Evolutionary conservation across 129 eudicot genomes (phyloP), one percentile per base, ranked within the genome.

Genomic region (Kitagawia praeruptora): DNA sequence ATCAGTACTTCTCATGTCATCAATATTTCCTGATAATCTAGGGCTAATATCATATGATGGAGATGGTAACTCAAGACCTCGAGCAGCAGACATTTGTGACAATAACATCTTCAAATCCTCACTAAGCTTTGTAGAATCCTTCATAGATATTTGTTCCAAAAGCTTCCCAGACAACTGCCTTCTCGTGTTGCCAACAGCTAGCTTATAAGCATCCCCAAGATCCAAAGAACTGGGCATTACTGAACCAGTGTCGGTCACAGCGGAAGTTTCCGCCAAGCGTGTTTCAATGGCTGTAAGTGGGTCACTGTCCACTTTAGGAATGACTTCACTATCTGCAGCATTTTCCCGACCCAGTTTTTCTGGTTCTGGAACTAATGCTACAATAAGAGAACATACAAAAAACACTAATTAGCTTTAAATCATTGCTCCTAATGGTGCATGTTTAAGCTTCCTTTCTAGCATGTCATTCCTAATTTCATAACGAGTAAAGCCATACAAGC

Each of bases 171-270:
- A 94, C 44, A 92, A 84, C 79, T 90, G 98, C 77, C 97, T 89
- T 63, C 93, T 90, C 77, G 81, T 90, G 41, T 70, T 86, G 80
- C 95, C 86, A 37, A 90, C 76, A 31, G 99, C 99, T 41, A 96
- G 86, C 85, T 87, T 96, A 88, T 96, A 96, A 73, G 99, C 99
- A 82, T 92, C 99, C 54, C 93, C 92, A 40, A 96, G 99, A 69
- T 96, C 97, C 83, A 95, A 82, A 77, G 84, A 23, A 84, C 82
- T 84, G 19, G 89, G 67, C 58, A 78, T 74, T 76, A 79, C 87
- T 71, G 83, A 83, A 74, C 89, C 81, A 44, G 79, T 80, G 19
- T 84, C 88, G 74, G 80, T 75, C 74, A 76, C 46, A 40, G 21
- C 54, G 70, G 83, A 76, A 15, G 76, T 75, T 45, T 75, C 75